Base-by-base conservation (phyloP, 139 green algal species). In the Dunaliella sp. region DNA sequence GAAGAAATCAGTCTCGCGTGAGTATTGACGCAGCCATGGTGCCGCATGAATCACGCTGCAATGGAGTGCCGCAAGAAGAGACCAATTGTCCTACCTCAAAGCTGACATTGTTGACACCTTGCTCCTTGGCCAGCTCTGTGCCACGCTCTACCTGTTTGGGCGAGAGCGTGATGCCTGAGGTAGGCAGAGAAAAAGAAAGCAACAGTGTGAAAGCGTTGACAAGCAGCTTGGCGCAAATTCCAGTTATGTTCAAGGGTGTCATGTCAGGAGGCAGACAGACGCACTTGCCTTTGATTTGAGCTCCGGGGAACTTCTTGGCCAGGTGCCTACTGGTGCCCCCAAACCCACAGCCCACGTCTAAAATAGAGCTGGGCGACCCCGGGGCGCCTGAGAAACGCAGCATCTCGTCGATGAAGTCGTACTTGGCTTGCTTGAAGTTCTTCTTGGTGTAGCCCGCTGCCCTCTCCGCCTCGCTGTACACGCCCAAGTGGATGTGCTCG, bases 401-500 rank as follows among this genome's bases (percentile, higher is more conserved):
- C 96, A 98, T 98, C 86, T 97, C 90, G 36, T 98, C 95, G 25
- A 97, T 87, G 85, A 98, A 98, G 75, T 97, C 95, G 36, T 95
- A 95, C 92, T 99, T 99, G n/a, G 96, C 96, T 81, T 96, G 81
- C 84, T 95, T 98, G 92, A 98, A 99, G 86, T 98, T 90, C 87
- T 97, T 98, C 84, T 96, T 96, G 72, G 91, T 91, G 89, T 96
- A 97, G 1, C 95, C 95, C 1, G 72, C 57, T 24, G 79, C 81
- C 2, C 92, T 88, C 88, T 98, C 95, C 84, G 91, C 88, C 32
- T 97, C 94, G 1, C 79, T 96, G 88, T 99, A 99, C 82, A 97
- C 97, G 1, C 97, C 97, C 76, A 99, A 85, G 83, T 99, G 97
- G 83, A 99, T 99, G 91, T 99, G 97, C 86, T 99, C 97, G 16